These are phyloP conservation scores for Primulina tabacum DNA, from an alignment of 257 asterid species.

Conservation along the genomic window DNA sequence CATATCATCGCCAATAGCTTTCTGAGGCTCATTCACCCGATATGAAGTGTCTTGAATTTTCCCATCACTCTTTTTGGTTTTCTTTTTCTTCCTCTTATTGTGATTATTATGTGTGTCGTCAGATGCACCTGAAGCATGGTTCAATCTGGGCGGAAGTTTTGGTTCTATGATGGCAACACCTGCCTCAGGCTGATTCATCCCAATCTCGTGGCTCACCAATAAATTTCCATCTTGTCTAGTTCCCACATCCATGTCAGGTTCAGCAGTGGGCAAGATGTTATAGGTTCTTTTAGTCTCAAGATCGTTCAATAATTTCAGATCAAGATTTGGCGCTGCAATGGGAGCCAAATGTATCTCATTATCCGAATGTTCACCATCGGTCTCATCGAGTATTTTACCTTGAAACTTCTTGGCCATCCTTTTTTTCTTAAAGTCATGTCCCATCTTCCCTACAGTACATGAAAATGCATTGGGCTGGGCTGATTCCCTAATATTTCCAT, in stretches of 20 bases:
- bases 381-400: no score
- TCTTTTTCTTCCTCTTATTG: constrained; percentile 43
- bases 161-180: constrained; percentile 24
- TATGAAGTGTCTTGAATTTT: constrained; percentile 29
- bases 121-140: constrained; percentile 23
- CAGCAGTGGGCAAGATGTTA: constrained; percentile 17
- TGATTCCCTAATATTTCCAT: constrained; percentile 22
- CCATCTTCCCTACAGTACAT: constrained; percentile 19
- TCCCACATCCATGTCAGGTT: constrained; percentile 2
- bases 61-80: constrained; percentile 29
- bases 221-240: constrained; percentile 10
- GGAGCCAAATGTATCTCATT: no score
- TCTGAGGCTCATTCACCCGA: constrained; percentile 22
- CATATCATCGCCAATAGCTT: constrained; percentile 23
- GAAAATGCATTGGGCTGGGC: constrained; percentile 15
- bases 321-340: no score
- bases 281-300: neutral
- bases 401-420: neutral
- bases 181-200: constrained; percentile 11
- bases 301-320: no score
- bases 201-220: constrained; percentile 20
- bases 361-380: no score
- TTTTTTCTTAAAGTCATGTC: constrained; percentile 1
- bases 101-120: constrained; percentile 33
- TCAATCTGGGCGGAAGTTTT: constrained; percentile 23